Percentiles rank a stretch among this genome's conserved stretches.
phyloP scores from a whole-genome alignment of 148 eudicot species.

The Chenopodium berlandieri region DNA sequence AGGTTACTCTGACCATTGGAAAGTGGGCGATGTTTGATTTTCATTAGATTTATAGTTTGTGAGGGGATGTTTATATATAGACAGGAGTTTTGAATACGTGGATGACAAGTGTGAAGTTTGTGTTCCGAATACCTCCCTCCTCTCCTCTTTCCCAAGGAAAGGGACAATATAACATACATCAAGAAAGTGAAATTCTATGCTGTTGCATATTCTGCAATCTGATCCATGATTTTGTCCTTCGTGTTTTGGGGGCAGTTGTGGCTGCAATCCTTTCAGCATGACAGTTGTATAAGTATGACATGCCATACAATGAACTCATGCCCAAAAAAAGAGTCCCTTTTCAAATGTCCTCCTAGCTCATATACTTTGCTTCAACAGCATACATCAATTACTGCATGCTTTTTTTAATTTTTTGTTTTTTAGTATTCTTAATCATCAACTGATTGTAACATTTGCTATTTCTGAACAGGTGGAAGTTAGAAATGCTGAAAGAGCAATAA shows the following conservation, averaged over 20 bases:
- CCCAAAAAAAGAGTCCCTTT: slow-evolving; percentile 1
- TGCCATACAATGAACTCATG: background rate
- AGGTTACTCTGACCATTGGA: background rate
- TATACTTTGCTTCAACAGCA: background rate
- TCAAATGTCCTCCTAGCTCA: background rate
- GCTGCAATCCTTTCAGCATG: background rate
- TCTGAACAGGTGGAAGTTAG: slow-evolving; percentile 64
- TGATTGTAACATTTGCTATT: slow-evolving; percentile 12
- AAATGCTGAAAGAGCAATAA: slow-evolving; percentile 70
- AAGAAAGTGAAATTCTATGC: background rate
- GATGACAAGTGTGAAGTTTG: background rate
- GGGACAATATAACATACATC: background rate
- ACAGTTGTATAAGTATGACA: slow-evolving; percentile 9
- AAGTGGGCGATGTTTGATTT: background rate
- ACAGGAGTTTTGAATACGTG: background rate
- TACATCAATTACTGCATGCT: background rate
- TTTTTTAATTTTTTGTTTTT: background rate
- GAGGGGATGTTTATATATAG: background rate
- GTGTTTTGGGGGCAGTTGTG: background rate
- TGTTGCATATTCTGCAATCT: background rate
- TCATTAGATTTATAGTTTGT: background rate
- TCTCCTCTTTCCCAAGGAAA: background rate
- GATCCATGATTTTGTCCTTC: background rate
- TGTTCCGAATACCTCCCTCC: background rate
- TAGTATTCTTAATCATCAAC: background rate